Evolutionary conservation across 176 grass and related monocot species (phyloP).

Genomic region (Oryza meridionalis): DNA sequence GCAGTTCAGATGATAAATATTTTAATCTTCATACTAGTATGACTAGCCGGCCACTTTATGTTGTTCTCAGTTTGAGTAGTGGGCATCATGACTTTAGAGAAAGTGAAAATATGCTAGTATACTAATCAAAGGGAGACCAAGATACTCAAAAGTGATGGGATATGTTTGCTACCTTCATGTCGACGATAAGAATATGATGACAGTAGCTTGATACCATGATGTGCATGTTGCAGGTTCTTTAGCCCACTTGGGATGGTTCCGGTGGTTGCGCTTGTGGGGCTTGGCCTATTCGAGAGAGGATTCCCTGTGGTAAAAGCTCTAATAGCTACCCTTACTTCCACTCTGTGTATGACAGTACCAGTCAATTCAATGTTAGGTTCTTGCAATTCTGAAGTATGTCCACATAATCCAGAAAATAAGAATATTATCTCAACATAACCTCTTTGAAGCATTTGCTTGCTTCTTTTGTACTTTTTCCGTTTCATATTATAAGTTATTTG

Average conservation of each 20-base stretch:
- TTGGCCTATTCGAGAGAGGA: slow-evolving; percentile 99
- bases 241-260: slow-evolving; percentile 98
- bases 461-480: background rate
- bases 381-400: slow-evolving; percentile 4
- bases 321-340: slow-evolving; percentile 51
- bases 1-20: slow-evolving; percentile 23
- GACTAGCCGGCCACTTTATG: slow-evolving; percentile 32
- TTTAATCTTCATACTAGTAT: too few species aligned
- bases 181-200: slow-evolving; percentile 49
- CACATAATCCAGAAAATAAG: background rate
- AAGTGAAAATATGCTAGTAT: slow-evolving; percentile 34
- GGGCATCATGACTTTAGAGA: slow-evolving; percentile 46
- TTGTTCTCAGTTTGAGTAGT: slow-evolving; percentile 39
- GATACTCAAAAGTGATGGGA: slow-evolving; percentile 25
- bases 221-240: slow-evolving; percentile 84
- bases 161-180: slow-evolving; percentile 38
- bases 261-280: slow-evolving; percentile 83
- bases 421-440: background rate
- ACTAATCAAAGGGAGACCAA: slow-evolving; percentile 27
- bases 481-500: too few species aligned
- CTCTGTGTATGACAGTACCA: background rate
- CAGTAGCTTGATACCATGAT: slow-evolving; percentile 29
- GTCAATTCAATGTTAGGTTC: slow-evolving; percentile 9
- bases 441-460: background rate
- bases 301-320: slow-evolving; percentile 85